These are phyloP conservation scores for Camptophora hylomeconis DNA, from an alignment of 2,329 filamentous ascomycete species.

Conservation along the genomic window DNA sequence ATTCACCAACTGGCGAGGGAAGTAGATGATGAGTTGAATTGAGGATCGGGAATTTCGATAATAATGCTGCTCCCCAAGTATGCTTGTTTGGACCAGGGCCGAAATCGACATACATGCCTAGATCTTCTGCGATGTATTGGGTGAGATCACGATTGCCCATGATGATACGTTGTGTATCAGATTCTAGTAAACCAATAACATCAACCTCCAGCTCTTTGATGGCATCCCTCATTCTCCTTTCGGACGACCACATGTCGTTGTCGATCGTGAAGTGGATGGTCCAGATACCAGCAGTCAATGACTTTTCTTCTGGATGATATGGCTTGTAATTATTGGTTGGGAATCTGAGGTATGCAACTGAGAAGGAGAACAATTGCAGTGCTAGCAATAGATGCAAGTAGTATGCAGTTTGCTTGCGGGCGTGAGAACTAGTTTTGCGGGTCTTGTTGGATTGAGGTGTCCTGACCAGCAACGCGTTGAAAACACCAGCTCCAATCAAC, in stretches of 20 bases:
- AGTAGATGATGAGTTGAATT: conserved; percentile 94
- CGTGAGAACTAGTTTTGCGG: conserved; percentile 24
- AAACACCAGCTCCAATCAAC: conserved; percentile 71
- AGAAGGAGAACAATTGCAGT: conserved; percentile 68
- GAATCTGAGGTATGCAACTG: conserved; percentile 78
- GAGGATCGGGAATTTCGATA: conserved; percentile 95
- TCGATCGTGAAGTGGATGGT: conserved; percentile 96
- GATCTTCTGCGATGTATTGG: conserved; percentile 85
- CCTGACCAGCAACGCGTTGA: conserved; percentile 47
- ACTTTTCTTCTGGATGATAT: conserved; percentile 74
- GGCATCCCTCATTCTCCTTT: conserved; percentile 81
- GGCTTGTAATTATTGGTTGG: conserved; percentile 83
- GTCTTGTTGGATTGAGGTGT: conserved; percentile 23
- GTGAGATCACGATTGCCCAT: conserved; percentile 98
- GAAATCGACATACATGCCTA: conserved; percentile 98
- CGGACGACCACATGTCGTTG: conserved; percentile 98
- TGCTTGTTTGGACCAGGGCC: conserved; percentile 97
- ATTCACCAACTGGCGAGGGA: conserved; percentile 82
- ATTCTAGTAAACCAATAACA: conserved; percentile 86
- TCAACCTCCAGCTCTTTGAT: conserved; percentile 94
- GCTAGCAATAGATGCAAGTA: conserved; percentile 59
- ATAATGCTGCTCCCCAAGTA: conserved; percentile 84
- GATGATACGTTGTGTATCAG: conserved; percentile 91
- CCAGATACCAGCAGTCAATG: conserved; percentile 93
- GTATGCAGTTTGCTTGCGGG: conserved; percentile 46